Percentiles rank a stretch among this genome's conserved stretches.
Conservation (phyloP, 441 rosid species). For the Melianthus villosus region DNA sequence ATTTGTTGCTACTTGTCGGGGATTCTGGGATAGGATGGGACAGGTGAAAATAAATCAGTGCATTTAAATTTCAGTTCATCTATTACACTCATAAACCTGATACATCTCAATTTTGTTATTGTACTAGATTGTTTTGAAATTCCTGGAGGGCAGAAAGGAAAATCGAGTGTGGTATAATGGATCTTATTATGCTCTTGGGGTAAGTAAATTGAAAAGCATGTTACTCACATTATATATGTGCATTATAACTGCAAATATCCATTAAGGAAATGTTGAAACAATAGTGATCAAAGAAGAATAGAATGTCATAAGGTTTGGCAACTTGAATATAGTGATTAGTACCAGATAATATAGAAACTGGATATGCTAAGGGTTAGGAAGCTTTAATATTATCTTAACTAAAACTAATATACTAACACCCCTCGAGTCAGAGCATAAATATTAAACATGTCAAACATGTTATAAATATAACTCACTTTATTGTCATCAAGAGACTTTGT, state of each 20-base stretch:
- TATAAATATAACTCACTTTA: no score
- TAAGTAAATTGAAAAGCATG: conserved; percentile 17
- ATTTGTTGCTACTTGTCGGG: conserved; percentile 70
- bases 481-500: no score
- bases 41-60: conserved; percentile 27
- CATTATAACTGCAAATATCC: neutral
- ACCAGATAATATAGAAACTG: no score
- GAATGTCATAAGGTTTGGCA: no score
- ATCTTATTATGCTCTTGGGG: conserved; percentile 83
- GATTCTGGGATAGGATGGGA: conserved; percentile 94
- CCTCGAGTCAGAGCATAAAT: no score
- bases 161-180: conserved; percentile 83
- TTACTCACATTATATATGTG: neutral
- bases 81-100: conserved; percentile 1
- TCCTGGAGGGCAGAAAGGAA: conserved; percentile 89
- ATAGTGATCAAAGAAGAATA: no score
- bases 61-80: neutral
- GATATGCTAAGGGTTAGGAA: no score
- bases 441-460: no score
- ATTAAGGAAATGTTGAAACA: no score
- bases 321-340: no score
- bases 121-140: conserved; percentile 62
- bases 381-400: no score
- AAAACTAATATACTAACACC: no score
- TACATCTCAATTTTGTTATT: neutral